phyloP scores from a whole-genome alignment of 2,329 filamentous ascomycete species.

The Aspergillus hortae region DNA sequence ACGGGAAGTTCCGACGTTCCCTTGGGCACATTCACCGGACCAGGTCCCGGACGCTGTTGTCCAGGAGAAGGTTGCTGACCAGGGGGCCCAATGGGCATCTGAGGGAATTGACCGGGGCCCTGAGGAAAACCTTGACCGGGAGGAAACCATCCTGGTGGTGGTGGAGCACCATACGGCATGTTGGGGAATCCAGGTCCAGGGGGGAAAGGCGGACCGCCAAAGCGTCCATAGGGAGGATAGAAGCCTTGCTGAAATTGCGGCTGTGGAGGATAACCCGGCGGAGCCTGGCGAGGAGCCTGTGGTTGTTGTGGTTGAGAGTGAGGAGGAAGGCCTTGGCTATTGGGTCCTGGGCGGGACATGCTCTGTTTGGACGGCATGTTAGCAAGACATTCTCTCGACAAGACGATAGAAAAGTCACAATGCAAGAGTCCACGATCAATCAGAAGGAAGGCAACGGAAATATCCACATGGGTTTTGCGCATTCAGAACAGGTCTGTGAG shows the following conservation, averaged over 20 bases:
- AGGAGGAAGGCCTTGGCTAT: slow-evolving; percentile 34
- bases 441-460: slow-evolving; percentile 99
- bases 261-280: slow-evolving; percentile 40
- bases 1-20: slow-evolving; percentile 43
- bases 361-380: slow-evolving; percentile 33
- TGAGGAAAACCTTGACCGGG: slow-evolving; percentile 72
- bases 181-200: slow-evolving; percentile 65
- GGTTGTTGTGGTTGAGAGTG: slow-evolving; percentile 43
- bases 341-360: slow-evolving; percentile 40
- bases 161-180: slow-evolving; percentile 73
- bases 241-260: slow-evolving; percentile 40
- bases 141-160: slow-evolving; percentile 69
- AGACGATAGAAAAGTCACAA: neutral
- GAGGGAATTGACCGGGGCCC: slow-evolving; percentile 62
- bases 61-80: slow-evolving; percentile 39
- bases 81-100: slow-evolving; percentile 55
- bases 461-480: slow-evolving; percentile 88
- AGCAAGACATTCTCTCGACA: slow-evolving; percentile 13
- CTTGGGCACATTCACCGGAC: slow-evolving; percentile 27
- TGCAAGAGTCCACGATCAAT: slow-evolving; percentile 43
- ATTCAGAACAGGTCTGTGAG: slow-evolving; percentile 71
- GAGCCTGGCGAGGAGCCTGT: slow-evolving; percentile 33
- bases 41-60: slow-evolving; percentile 33
- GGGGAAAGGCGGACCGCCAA: slow-evolving; percentile 49
- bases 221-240: slow-evolving; percentile 46